phyloP scores from a whole-genome alignment of 129 eudicot species.

The Silybum marianum region DNA sequence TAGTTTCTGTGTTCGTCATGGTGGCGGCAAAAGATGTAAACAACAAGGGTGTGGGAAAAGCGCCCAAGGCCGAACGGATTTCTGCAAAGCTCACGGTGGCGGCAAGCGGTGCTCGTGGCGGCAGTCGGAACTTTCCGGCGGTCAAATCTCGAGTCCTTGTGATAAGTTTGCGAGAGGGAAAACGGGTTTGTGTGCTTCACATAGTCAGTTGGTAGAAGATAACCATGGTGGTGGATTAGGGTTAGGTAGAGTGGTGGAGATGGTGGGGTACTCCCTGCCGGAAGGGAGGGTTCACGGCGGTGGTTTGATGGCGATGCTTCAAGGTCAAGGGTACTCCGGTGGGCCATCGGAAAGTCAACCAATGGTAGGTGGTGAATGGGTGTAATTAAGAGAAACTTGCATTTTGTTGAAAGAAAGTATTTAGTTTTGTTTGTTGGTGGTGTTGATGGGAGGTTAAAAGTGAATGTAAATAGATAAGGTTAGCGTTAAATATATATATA shows the following conservation, averaged over 20 bases:
- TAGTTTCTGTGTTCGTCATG: conserved; percentile 80
- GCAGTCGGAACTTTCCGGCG: conserved; percentile 35
- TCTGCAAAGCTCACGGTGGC: conserved; percentile 94
- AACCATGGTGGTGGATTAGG: conserved; percentile 2
- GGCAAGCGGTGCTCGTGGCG: conserved; percentile 86
- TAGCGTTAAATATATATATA: background rate
- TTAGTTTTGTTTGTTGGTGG: background rate
- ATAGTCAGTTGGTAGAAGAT: conserved; percentile 51
- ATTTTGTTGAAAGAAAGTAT: background rate
- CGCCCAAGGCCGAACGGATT: conserved; percentile 92
- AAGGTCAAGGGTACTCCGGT: conserved; percentile 35
- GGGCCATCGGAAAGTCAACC: conserved; percentile 18
- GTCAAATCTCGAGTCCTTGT: conserved; percentile 39
- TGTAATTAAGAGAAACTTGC: conserved; percentile 28
- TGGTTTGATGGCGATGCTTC: conserved; percentile 78
- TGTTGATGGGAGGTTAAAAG: background rate
- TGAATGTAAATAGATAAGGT: background rate
- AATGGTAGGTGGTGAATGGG: conserved; percentile 35
- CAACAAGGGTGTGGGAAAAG: conserved; percentile 77
- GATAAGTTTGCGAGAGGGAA: conserved; percentile 77
- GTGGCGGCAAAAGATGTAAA: conserved; percentile 90
- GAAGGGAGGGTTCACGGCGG: conserved; percentile 98
- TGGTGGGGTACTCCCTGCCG: conserved; percentile 46
- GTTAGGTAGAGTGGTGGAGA: conserved; percentile 18
- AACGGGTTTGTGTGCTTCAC: conserved; percentile 60